Base-by-base conservation (phyloP, 1,139 yeast species). In the Kodamaea ohmeri region DNA sequence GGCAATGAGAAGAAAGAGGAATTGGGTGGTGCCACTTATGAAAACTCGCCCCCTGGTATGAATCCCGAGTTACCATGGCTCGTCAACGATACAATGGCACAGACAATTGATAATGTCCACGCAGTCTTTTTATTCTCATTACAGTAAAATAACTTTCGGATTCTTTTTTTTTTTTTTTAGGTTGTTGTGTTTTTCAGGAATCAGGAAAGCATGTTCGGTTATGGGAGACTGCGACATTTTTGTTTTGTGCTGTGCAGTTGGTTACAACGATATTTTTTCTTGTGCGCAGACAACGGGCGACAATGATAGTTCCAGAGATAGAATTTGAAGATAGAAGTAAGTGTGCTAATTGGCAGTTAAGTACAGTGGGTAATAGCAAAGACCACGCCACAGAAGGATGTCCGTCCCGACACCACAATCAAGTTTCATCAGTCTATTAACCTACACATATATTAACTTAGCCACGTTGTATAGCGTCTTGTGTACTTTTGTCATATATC, bases 131-230 rank as follows among this genome's bases (percentile, higher is more conserved):
- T n/a, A 26, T 26, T 26, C 29, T 26, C 29, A 13, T 26, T 26
- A 8, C 18, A n/a, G n/a, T n/a, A n/a, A n/a, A n/a, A n/a, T n/a
- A n/a, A n/a, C n/a, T n/a, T n/a, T n/a, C n/a, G n/a, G n/a, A n/a
- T 14, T 9, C 6, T 12, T n/a, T 20, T 18, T n/a, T 30, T 30
- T 17, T 30, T 16, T n/a, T 30, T 30, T 4, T 14, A 30, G 33
- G 19, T 19, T 19, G 20, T 19, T 30, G 8, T 28, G 25, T 12
- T 20, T 19, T 30, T 17, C 15, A 13, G 15, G 14, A 12, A 13
- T 12, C 29, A 25, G 29, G 29, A 25, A n/a, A 7, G 26, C 26
- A 20, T n/a, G 20, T 30, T 14, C 25, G 8, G 32, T n/a, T 30
- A 19, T 20, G 15, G 16, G 17, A 30, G 33, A 11, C 25, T 5